A percentile compares a stretch with the other conserved stretches of the same genome.
Conservation (phyloP, 352 stramenopile species). For the Blastocystis sp. region DNA sequence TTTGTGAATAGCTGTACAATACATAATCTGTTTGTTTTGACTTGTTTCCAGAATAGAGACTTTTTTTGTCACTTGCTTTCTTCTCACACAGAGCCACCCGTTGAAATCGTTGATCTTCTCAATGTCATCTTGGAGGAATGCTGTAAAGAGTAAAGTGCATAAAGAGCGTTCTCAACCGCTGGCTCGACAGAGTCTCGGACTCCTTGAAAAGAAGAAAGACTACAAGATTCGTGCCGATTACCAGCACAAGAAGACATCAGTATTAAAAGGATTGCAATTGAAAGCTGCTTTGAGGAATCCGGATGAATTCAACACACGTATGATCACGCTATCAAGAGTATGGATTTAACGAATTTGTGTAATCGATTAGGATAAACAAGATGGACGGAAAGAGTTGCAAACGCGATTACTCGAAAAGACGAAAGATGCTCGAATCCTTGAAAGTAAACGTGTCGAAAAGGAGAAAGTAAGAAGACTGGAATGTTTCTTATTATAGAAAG, state of each 20-base stretch:
- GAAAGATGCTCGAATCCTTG: not conserved
- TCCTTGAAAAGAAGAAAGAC: constrained; percentile 98
- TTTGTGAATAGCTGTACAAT: not conserved
- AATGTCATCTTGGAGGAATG: constrained; percentile 85
- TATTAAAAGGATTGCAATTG: constrained; percentile 76
- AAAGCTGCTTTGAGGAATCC: constrained; percentile 90
- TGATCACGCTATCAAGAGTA: constrained; percentile 78
- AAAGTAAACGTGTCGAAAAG: constrained; percentile 58
- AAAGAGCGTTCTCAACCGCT: constrained; percentile 90
- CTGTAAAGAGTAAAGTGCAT: constrained; percentile 93
- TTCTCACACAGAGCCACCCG: too few species aligned
- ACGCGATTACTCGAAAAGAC: constrained; percentile 64
- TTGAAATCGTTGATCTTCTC: too few species aligned
- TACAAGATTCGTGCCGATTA: constrained; percentile 87
- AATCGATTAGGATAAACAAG: constrained; percentile 66
- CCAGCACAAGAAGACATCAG: constrained; percentile 86
- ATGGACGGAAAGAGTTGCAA: constrained; percentile 66
- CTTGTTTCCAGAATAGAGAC: not conserved
- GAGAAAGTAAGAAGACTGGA: constrained; percentile 49
- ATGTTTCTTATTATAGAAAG: constrained; percentile 62
- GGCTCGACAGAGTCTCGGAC: constrained; percentile 81
- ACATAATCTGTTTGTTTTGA: not conserved
- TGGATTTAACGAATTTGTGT: not conserved
- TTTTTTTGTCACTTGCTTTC: too few species aligned
- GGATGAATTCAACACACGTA: constrained; percentile 98